These are phyloP conservation scores for Obelidium mucronatum DNA, from an alignment of 192 early-diverging fungal species.

Conservation along the genomic window DNA sequence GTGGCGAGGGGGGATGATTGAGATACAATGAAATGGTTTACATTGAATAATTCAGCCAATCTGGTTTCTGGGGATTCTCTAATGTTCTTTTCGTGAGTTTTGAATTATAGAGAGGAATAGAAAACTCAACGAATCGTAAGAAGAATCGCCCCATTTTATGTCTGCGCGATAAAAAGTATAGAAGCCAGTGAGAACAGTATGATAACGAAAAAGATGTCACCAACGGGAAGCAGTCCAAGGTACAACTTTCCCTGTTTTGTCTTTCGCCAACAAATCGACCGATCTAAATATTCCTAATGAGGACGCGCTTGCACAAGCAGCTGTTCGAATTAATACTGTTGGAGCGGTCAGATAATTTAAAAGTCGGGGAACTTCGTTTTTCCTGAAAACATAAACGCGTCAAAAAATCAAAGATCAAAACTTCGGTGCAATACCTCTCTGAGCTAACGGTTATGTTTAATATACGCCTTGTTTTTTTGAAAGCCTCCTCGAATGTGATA, in stretches of 20 bases:
- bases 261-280: slow-evolving; percentile 75
- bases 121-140: slow-evolving; percentile 54
- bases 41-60: slow-evolving; percentile 81
- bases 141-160: slow-evolving; percentile 71
- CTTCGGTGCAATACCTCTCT: slow-evolving; percentile 47
- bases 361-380: slow-evolving; percentile 75
- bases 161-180: slow-evolving; percentile 51
- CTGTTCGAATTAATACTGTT: slow-evolving; percentile 81
- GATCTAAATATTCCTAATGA: slow-evolving; percentile 72
- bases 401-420: not conserved
- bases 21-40: slow-evolving; percentile 85
- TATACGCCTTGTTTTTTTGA: slow-evolving; percentile 65
- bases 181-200: not conserved
- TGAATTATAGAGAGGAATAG: not conserved
- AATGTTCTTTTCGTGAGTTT: not conserved
- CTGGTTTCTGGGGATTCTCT: slow-evolving; percentile 38
- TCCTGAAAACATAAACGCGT: slow-evolving; percentile 29
- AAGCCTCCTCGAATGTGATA: slow-evolving; percentile 70
- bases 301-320: slow-evolving; percentile 77
- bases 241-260: slow-evolving; percentile 70
- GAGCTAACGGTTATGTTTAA: slow-evolving; percentile 84
- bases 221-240: slow-evolving; percentile 63
- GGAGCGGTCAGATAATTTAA: slow-evolving; percentile 82
- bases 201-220: not conserved
- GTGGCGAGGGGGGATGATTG: slow-evolving; percentile 76